phyloP scores from a whole-genome alignment of 352 stramenopile species.

The Pythium monospermum region DNA sequence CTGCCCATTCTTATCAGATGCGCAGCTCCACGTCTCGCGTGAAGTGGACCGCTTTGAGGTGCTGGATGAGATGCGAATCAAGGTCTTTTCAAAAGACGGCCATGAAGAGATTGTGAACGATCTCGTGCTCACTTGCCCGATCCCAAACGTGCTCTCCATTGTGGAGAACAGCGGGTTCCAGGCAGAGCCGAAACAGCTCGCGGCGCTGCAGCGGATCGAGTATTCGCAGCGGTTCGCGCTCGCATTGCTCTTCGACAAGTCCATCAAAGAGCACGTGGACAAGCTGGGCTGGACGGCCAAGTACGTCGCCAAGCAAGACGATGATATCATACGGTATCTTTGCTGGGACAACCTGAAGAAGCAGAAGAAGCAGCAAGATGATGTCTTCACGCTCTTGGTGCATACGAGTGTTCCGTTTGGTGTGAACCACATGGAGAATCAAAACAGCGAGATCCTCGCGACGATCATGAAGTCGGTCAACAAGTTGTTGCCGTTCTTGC shows the following conservation, averaged over 20 bases:
- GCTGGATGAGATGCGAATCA: conserved; percentile 40
- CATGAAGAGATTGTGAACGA: conserved; percentile 52
- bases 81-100: conserved; percentile 34
- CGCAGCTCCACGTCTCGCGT: conserved; percentile 31
- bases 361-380: conserved; percentile 24
- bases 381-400: conserved; percentile 39
- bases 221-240: conserved; percentile 72
- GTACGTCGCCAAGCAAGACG: conserved; percentile 47
- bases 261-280: conserved; percentile 28
- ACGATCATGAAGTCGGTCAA: conserved; percentile 44
- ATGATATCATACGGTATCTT: conserved; percentile 64
- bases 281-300: conserved; percentile 58
- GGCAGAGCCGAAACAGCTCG: conserved; percentile 21
- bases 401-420: conserved; percentile 67
- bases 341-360: conserved; percentile 80
- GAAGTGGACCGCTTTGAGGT: conserved; percentile 52
- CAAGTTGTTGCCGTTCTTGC: conserved; percentile 52
- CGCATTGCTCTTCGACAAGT: conserved; percentile 54
- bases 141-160: conserved; percentile 52
- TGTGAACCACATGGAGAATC: conserved; percentile 49
- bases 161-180: conserved; percentile 44
- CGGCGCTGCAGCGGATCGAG: conserved; percentile 36
- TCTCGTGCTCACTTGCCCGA: conserved; percentile 64
- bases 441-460: conserved; percentile 50
- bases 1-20: too few relatives aligned